Evolutionary conservation across 23 red algal genomes (phyloP).

Genomic region (Gracilaria vermiculophylla): DNA sequence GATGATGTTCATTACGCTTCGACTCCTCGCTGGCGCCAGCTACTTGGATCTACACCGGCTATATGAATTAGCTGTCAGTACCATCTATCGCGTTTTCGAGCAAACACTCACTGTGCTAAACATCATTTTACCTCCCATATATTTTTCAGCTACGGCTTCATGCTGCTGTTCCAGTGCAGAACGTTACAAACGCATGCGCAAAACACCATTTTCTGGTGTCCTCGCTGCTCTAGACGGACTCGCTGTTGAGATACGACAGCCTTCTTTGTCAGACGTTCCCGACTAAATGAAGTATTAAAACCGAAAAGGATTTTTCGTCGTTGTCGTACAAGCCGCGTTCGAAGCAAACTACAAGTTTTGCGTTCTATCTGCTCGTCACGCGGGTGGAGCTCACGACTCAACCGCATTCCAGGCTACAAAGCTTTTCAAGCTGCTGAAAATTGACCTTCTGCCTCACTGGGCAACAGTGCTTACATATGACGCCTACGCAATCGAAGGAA

Average conservation of each 20-base stretch:
- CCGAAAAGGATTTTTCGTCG: conserved; percentile 9
- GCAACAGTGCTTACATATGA: conserved; percentile 11
- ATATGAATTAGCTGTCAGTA: neutral
- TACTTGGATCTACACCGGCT: conserved; percentile 22
- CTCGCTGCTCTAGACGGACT: conserved; percentile 16
- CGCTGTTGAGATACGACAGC: neutral
- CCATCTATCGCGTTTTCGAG: conserved; percentile 8
- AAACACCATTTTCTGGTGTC: neutral
- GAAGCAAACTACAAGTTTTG: conserved; percentile 14
- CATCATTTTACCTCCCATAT: neutral
- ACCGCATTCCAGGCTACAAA: neutral
- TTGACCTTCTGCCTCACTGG: neutral
- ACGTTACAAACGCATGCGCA: conserved; percentile 1
- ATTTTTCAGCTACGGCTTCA: neutral
- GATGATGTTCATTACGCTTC: neutral
- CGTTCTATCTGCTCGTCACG: conserved; percentile 3
- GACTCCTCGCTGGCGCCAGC: neutral
- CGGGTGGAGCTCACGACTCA: conserved; percentile 10
- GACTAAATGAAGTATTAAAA: conserved; percentile 31
- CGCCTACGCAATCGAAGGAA: neutral
- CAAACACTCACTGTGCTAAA: neutral
- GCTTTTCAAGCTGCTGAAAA: neutral
- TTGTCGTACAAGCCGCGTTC: neutral
- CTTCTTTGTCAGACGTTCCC: neutral
- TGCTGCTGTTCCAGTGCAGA: neutral